Conservation (phyloP, 345 rosid species). For the Tarenaya hassleriana region DNA sequence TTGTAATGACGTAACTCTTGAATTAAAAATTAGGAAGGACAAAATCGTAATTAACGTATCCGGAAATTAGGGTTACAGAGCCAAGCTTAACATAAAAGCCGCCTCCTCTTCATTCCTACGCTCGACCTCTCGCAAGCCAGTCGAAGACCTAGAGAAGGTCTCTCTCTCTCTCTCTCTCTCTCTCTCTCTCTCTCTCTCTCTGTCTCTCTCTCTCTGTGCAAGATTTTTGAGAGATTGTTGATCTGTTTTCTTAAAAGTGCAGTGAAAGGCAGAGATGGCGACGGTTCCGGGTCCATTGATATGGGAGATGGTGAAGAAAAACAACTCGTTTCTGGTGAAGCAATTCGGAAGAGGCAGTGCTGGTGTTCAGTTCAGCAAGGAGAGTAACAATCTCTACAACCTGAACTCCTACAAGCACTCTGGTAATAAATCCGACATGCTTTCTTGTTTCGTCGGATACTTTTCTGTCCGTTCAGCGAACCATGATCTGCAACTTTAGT, state of each 20-base stretch:
- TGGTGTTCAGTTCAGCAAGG: conserved; percentile 54
- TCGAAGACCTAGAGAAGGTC: not conserved
- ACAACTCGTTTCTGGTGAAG: conserved; percentile 47
- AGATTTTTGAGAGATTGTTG: not conserved
- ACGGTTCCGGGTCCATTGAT: conserved; percentile 47
- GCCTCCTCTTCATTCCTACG: too few species aligned
- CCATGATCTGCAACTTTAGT: not conserved
- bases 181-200: not conserved
- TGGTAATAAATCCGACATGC: conserved; percentile 19
- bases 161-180: not conserved
- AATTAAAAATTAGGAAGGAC: too few species aligned
- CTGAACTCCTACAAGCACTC: conserved; percentile 59
- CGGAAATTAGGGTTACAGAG: too few species aligned
- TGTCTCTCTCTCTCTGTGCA: too few species aligned
- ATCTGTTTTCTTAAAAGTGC: conserved; percentile 10
- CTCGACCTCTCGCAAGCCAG: too few species aligned
- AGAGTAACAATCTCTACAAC: conserved; percentile 53
- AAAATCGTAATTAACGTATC: too few species aligned
- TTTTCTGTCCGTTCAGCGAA: not conserved
- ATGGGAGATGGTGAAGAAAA: conserved; percentile 63
- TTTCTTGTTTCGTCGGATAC: not conserved
- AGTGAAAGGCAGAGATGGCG: conserved; percentile 34
- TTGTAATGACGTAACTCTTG: too few species aligned
- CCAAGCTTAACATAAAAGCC: too few species aligned
- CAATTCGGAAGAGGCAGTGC: conserved; percentile 45